A percentile compares a stretch with the other conserved stretches of the same genome.
Conservation (phyloP, 306 rosid species). For the Ceratonia siliqua region DNA sequence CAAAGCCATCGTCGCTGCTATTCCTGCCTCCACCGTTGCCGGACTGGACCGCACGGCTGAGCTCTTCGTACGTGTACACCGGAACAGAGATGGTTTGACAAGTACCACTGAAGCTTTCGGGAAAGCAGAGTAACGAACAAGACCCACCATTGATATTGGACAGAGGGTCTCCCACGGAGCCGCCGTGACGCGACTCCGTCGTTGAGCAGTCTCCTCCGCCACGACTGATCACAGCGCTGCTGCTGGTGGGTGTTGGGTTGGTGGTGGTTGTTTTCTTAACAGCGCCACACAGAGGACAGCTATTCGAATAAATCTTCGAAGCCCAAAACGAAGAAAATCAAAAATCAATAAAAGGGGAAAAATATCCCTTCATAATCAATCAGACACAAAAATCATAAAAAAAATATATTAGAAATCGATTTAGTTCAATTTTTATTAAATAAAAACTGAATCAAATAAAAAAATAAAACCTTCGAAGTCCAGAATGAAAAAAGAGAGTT, state of each 20-base stretch:
- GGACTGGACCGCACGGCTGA: neutral
- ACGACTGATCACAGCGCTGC: conserved; percentile 2
- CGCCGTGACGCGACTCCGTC: conserved; percentile 34
- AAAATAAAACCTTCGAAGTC: too few relatives aligned
- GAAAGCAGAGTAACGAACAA: neutral
- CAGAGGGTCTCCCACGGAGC: neutral
- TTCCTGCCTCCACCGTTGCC: neutral
- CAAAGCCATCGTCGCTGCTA: neutral
- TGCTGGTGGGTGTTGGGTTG: conserved; percentile 37
- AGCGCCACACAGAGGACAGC: conserved; percentile 49
- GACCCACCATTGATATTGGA: conserved; percentile 9
- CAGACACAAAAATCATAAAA: too few relatives aligned
- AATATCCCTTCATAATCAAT: too few relatives aligned
- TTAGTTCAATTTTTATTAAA: too few relatives aligned
- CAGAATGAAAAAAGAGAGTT: too few relatives aligned
- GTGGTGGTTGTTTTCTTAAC: conserved; percentile 17
- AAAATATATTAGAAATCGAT: too few relatives aligned
- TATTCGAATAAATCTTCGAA: conserved; percentile 36
- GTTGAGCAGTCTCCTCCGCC: conserved; percentile 43
- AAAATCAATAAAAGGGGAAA: neutral
- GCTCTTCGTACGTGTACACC: conserved; percentile 12
- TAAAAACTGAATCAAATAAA: too few relatives aligned
- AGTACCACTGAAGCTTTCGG: neutral
- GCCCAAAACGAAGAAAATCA: neutral
- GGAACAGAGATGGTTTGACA: conserved; percentile 21